Evolutionary conservation across 1,139 yeast species (phyloP).

Genomic region (Zygosaccharomyces pseudobailii): DNA sequence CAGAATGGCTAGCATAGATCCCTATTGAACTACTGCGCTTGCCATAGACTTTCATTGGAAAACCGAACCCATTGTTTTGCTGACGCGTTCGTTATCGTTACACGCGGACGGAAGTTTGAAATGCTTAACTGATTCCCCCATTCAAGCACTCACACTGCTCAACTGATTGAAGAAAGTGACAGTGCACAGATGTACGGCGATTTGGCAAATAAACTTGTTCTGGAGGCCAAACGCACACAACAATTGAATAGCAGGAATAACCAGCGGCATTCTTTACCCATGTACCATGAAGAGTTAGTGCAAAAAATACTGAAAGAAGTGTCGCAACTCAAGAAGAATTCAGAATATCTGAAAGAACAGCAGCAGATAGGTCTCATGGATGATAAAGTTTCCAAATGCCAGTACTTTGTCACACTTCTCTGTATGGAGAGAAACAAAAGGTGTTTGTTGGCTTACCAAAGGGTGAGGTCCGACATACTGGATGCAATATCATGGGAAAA

Average conservation of each 20-base stretch:
- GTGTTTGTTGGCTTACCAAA: slow-evolving; percentile 79
- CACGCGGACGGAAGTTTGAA: slow-evolving; percentile 1
- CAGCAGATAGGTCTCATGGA: slow-evolving; percentile 32
- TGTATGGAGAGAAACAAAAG: slow-evolving; percentile 85
- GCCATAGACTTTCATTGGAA: slow-evolving; percentile 16
- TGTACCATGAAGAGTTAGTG: slow-evolving; percentile 72
- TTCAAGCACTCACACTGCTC: too few relatives aligned
- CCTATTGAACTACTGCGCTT: slow-evolving; percentile 11
- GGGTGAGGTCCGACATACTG: slow-evolving; percentile 61
- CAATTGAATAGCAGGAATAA: slow-evolving; percentile 40
- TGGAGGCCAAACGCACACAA: slow-evolving; percentile 78
- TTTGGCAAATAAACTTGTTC: slow-evolving; percentile 68
- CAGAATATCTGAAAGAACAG: slow-evolving; percentile 32
- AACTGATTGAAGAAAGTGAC: not conserved
- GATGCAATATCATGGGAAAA: slow-evolving; percentile 68
- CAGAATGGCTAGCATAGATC: slow-evolving; percentile 2
- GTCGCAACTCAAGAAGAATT: slow-evolving; percentile 49
- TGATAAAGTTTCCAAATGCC: slow-evolving; percentile 56
- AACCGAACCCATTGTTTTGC: not conserved
- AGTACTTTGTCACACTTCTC: slow-evolving; percentile 72
- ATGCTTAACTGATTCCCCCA: not conserved
- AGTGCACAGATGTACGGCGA: slow-evolving; percentile 74
- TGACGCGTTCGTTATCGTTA: not conserved
- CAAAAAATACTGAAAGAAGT: slow-evolving; percentile 54
- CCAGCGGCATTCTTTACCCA: slow-evolving; percentile 45